These are phyloP conservation scores for Diospyros kaki DNA, from an alignment of 148 eudicot species.

Conservation along the genomic window DNA sequence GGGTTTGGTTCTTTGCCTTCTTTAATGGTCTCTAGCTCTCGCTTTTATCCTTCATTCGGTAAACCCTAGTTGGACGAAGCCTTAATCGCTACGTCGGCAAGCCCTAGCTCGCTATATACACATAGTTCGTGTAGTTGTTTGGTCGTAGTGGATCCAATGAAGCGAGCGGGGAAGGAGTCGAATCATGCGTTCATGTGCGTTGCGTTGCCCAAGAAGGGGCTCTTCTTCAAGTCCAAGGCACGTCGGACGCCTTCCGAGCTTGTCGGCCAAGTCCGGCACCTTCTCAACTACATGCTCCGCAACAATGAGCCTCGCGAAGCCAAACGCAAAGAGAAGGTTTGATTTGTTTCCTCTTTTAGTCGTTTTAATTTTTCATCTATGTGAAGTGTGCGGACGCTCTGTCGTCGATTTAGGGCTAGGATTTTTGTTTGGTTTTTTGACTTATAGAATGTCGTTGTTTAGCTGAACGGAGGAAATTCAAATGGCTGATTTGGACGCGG, in stretches of 20 bases:
- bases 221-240: constrained; percentile 18
- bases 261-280: constrained; percentile 12
- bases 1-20: too few species aligned
- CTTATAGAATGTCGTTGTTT: not conserved
- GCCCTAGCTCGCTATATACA: not conserved
- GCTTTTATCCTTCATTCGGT: too few species aligned
- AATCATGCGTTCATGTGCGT: not conserved
- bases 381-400: too few species aligned
- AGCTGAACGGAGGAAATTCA: not conserved
- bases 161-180: not conserved
- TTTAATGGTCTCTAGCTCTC: too few species aligned
- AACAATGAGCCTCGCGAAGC: constrained; percentile 11
- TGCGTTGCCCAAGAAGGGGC: constrained; percentile 17
- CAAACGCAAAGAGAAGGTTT: constrained; percentile 21
- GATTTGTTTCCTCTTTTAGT: not conserved
- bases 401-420: not conserved
- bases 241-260: constrained; percentile 18
- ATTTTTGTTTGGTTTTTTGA: not conserved
- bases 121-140: not conserved
- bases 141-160: not conserved
- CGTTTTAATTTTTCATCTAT: not conserved
- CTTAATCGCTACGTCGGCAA: too few species aligned
- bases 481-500: not conserved
- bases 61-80: too few species aligned
- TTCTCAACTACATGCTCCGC: constrained; percentile 13